phyloP scores from a whole-genome alignment of 1,284 basidiomycete species.

The Phlebopus sp. region DNA sequence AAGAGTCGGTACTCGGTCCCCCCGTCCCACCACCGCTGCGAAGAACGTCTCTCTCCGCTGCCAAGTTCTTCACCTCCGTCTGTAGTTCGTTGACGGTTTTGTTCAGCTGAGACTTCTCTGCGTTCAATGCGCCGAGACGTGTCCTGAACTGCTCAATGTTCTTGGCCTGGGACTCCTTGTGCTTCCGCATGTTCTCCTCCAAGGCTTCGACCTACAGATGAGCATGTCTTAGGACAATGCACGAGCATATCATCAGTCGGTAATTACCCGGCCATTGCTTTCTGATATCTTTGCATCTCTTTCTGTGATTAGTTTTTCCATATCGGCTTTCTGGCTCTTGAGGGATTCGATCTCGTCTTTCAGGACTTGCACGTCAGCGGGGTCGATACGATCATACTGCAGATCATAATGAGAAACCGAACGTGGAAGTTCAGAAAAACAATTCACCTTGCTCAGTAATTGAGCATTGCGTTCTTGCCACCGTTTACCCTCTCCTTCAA shows the following conservation, averaged over 20 bases:
- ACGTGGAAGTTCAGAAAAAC: not conserved
- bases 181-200: slow-evolving; percentile 32
- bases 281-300: slow-evolving; percentile 39
- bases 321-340: slow-evolving; percentile 41
- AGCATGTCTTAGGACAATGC: not conserved
- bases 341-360: slow-evolving; percentile 69
- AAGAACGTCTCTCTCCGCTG: slow-evolving; percentile 34
- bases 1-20: slow-evolving; percentile 14
- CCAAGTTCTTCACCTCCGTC: slow-evolving; percentile 31
- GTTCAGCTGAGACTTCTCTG: slow-evolving; percentile 39
- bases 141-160: slow-evolving; percentile 31
- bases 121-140: slow-evolving; percentile 30
- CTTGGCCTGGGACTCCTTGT: slow-evolving; percentile 30
- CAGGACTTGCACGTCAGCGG: slow-evolving; percentile 79
- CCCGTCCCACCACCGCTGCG: slow-evolving; percentile 13
- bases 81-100: slow-evolving; percentile 33
- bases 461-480: slow-evolving; percentile 87
- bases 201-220: slow-evolving; percentile 30
- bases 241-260: not conserved
- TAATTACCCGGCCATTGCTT: slow-evolving; percentile 37
- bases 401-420: not conserved
- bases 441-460: slow-evolving; percentile 69
- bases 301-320: slow-evolving; percentile 38
- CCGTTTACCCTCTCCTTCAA: slow-evolving; percentile 77
- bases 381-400: slow-evolving; percentile 86